Percentiles rank a stretch among this genome's conserved stretches.
Evolutionary conservation across 148 eudicot species (phyloP).

Genomic region (Fagopyrum esculentum): DNA sequence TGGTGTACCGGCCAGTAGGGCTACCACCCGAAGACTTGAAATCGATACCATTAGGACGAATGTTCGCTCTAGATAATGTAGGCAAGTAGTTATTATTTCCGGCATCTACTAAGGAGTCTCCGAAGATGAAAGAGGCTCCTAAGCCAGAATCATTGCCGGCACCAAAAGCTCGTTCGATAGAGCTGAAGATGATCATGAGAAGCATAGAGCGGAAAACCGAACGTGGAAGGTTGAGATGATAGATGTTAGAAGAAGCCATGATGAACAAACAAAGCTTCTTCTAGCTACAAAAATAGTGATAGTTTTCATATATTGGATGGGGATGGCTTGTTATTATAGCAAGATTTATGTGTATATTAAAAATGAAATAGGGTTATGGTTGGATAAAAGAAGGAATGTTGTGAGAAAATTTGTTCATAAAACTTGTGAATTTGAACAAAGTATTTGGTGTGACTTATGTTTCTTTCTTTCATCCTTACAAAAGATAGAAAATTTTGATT

Average conservation of each 20-base stretch:
- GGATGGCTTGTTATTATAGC: constrained; percentile 1
- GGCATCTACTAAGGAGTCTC: constrained; percentile 89
- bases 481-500: too few species aligned
- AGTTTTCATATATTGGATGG: neutral
- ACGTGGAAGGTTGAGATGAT: neutral
- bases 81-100: constrained; percentile 78
- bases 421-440: constrained; percentile 4
- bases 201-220: neutral
- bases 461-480: neutral
- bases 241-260: constrained; percentile 1
- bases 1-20: constrained; percentile 84
- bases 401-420: neutral
- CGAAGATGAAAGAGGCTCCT: constrained; percentile 85
- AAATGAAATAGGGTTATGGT: neutral
- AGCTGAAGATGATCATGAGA: constrained; percentile 12
- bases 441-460: neutral
- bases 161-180: constrained; percentile 14
- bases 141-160: constrained; percentile 18
- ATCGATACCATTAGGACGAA: constrained; percentile 80
- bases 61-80: constrained; percentile 67
- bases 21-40: constrained; percentile 67
- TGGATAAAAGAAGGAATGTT: neutral
- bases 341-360: neutral
- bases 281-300: neutral
- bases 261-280: neutral